phyloP scores from a whole-genome alignment of 1,284 basidiomycete genomes.

The Boletus holoroseus region DNA sequence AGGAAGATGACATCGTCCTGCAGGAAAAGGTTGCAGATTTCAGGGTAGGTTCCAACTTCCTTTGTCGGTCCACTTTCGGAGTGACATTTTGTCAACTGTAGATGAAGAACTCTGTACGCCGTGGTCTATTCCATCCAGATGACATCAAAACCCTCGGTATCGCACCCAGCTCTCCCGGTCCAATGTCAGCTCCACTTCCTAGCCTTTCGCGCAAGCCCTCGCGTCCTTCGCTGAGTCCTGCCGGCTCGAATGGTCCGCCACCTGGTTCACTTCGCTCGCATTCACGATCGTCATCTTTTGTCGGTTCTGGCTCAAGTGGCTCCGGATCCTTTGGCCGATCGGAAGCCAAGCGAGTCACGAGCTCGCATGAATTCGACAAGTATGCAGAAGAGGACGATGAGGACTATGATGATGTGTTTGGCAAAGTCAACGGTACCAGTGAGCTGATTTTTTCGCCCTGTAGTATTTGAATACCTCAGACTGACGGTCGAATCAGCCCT shows the following conservation, averaged over 20 bases:
- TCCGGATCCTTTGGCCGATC: conserved; percentile 58
- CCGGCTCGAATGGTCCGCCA: conserved; percentile 26
- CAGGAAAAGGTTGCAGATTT: conserved; percentile 76
- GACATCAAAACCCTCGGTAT: conserved; percentile 74
- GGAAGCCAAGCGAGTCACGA: conserved; percentile 50
- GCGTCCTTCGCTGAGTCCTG: conserved; percentile 43
- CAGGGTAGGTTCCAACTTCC: conserved; percentile 46
- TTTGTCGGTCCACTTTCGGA: not conserved
- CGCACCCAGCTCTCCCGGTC: conserved; percentile 44
- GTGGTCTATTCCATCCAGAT: conserved; percentile 80
- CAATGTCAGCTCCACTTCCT: conserved; percentile 61
- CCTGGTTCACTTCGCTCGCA: conserved; percentile 35
- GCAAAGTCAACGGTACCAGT: conserved; percentile 62
- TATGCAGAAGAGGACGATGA: conserved; percentile 83
- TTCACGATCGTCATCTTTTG: conserved; percentile 54
- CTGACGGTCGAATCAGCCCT: conserved; percentile 38
- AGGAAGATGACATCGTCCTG: conserved; percentile 68
- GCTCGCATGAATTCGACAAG: conserved; percentile 66
- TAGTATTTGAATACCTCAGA: not conserved
- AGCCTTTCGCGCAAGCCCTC: conserved; percentile 43
- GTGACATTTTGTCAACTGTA: conserved; percentile 24
- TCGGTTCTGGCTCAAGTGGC: conserved; percentile 35
- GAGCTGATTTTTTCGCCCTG: conserved; percentile 25
- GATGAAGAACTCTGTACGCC: conserved; percentile 66
- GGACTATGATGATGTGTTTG: conserved; percentile 90